Evolutionary conservation across 257 asterid species (phyloP), one percentile per base, ranked within the genome.

Genomic region (Henckelia pumila): DNA sequence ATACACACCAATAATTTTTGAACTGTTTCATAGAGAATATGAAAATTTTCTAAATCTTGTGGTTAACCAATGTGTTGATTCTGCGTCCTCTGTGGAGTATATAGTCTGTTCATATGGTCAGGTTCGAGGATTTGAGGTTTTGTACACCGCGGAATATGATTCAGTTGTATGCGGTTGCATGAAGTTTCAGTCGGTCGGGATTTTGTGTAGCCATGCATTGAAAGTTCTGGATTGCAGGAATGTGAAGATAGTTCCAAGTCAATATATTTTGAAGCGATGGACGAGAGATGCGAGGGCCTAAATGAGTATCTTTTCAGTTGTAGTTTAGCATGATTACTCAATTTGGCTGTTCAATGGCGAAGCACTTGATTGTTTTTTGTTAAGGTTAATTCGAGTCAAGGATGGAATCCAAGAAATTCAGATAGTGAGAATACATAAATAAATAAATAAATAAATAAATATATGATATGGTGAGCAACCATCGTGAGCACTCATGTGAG

Each of bases 131-230:
- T 72, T 65, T 72, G 67, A 73, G 4, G 90, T 84, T 80, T 22
- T 80, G 28, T 84, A 75, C 75, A 77, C 71, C 59, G 57, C 67
- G 3, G 81, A 73, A 71, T 84, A 76, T 56, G 83, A 75, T 73
- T 84, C 79, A 5, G 86, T 84, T 71, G 70, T 72, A 61, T 84
- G 90, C 78, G 78, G 84, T 59, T 84, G 90, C 75, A 76, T 84
- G 90, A 82, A 80, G 90, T 84, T 84, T 66, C 77, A 84, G 75
- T 78, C 55, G 56, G 80, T 62, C 19, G 90, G 90, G 53, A 73
- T 84, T 72, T 72, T 84, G 79, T 84, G 90, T 72, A 76, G 90
- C 80, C 90, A 84, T 70, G 88, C 83, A 52, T 68, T 84, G 77
- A 84, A 82, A 72, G 90, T 84, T 81, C 84, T 84, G 2, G 90